Percentiles rank a stretch among this genome's conserved stretches.
These are phyloP conservation scores for Colletotrichum sp. DNA, from an alignment of 2,329 filamentous ascomycete genomes.

Conservation along the genomic window DNA sequence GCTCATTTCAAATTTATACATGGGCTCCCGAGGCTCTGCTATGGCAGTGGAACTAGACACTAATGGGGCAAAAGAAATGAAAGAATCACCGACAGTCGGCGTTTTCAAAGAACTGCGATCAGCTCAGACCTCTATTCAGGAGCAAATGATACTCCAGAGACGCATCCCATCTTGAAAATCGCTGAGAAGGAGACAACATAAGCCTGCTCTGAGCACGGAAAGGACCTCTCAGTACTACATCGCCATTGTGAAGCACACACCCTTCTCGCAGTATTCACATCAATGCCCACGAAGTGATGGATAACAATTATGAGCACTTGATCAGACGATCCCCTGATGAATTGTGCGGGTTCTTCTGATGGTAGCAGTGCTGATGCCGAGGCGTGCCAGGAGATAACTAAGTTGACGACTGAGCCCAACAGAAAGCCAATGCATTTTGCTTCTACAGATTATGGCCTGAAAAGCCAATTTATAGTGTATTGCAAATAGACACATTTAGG, in stretches of 20 bases:
- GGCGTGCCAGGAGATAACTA: accelerated
- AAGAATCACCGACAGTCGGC: accelerated
- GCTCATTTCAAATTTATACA: not conserved
- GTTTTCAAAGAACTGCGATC: not conserved
- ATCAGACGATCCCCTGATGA: accelerated
- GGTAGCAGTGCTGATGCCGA: accelerated
- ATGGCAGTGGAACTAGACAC: not conserved
- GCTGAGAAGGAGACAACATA: not conserved
- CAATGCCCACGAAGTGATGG: not conserved
- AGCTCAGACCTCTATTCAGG: not conserved
- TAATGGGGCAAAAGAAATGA: not conserved
- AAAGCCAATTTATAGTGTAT: no score
- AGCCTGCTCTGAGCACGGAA: no score
- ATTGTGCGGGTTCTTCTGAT: not conserved
- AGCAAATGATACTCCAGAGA: not conserved
- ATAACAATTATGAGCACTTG: not conserved
- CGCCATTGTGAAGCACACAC: not conserved
- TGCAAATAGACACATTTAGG: no score
- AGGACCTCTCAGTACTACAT: not conserved
- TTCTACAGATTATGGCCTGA: no score
- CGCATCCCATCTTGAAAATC: not conserved
- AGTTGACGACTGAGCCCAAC: accelerated
- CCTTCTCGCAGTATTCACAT: not conserved
- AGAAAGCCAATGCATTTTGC: no score
- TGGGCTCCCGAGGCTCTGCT: not conserved